Evolutionary conservation across 768 basidiomycete genomes (phyloP).

Genomic region (Boletellus emodensis): DNA sequence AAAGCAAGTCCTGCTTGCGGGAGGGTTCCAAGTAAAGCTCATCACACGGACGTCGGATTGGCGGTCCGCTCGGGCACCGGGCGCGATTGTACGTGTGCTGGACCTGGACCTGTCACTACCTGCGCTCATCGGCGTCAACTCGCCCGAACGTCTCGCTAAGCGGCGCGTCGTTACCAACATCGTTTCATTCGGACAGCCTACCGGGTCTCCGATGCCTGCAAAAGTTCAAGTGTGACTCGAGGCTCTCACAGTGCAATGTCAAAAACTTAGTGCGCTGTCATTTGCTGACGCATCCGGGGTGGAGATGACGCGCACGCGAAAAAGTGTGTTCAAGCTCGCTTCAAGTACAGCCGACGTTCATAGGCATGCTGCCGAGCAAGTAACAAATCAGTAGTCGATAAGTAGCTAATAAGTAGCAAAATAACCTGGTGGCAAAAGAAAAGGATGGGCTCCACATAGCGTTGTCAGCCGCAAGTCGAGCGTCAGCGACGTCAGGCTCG

Average conservation of each 20-base stretch:
- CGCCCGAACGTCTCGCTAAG: slow-evolving; percentile 60
- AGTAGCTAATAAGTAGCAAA: too few relatives aligned
- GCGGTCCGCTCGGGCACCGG: neutral
- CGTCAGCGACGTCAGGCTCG: too few relatives aligned
- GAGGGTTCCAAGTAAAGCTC: slow-evolving; percentile 40
- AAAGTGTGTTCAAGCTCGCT: too few relatives aligned
- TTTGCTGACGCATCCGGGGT: slow-evolving; percentile 65
- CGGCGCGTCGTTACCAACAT: slow-evolving; percentile 61
- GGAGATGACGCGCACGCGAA: slow-evolving; percentile 45
- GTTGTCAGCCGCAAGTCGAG: too few relatives aligned
- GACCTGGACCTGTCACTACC: slow-evolving; percentile 47
- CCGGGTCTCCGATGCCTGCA: slow-evolving; percentile 51
- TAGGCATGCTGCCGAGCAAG: too few relatives aligned
- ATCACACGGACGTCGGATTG: slow-evolving; percentile 13
- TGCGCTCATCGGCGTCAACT: slow-evolving; percentile 67
- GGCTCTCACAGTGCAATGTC: slow-evolving; percentile 50
- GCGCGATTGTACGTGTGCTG: slow-evolving; percentile 38
- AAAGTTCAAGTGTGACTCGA: slow-evolving; percentile 15
- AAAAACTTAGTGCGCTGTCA: slow-evolving; percentile 69
- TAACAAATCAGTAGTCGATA: too few relatives aligned
- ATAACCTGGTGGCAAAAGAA: too few relatives aligned
- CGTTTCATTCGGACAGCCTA: slow-evolving; percentile 44
- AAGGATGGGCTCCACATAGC: too few relatives aligned
- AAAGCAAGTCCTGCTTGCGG: slow-evolving; percentile 51
- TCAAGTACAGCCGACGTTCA: too few relatives aligned